Base-by-base conservation (phyloP, 805 yeast species). In the Candida maesae region DNA sequence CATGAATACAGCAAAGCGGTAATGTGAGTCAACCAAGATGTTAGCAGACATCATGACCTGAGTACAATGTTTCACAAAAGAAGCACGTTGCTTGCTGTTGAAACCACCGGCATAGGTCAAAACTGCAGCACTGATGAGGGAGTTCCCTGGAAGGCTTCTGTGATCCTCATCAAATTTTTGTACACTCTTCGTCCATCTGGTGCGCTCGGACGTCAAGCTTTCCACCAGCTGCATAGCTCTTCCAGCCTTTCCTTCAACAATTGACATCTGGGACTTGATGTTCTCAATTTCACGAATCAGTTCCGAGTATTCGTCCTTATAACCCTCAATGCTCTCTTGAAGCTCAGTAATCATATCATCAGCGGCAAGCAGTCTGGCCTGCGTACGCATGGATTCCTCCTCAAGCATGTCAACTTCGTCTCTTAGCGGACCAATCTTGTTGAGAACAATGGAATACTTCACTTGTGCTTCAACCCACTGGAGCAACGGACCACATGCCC, bases 401-500 rank as follows among this genome's bases (percentile, higher is more conserved):
- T 89, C 91, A 8, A 91, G 67, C 5, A 47, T 53, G 7, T 52
- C 53, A 4, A 88, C 84, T 50, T 89, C 95, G 5, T 67, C 67
- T 41, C 79, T 66, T 51, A 91, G 61, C 0, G 98, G 98, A 1
- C 78, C 84, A 19, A 91, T 74, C 37, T 71, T 74, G 27, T 84
- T 83, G 33, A 87, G 64, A 17, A 89, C 83, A 2, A 75, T 55
- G 0, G 91, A 75, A 55, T 83, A 91, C n/a, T 71, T 66, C n/a
- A 89, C 68, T 49, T 91, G 97, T 0, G 98, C 97, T 39, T 73
- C 71, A 0, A 89, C 90, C 98, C 98, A 91, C 46, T 80, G 81
- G 15, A 84, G 56, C 26, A 91, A 65, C 0, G 98, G 98, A 0
- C 96, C 98, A 65, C 97, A 88, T 0, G 97, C 97, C 55, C 85